A percentile compares a stretch with the other conserved stretches of the same genome.
phyloP scores from a whole-genome alignment of 2,329 filamentous ascomycete genomes.

The Colletotrichum magnum region DNA sequence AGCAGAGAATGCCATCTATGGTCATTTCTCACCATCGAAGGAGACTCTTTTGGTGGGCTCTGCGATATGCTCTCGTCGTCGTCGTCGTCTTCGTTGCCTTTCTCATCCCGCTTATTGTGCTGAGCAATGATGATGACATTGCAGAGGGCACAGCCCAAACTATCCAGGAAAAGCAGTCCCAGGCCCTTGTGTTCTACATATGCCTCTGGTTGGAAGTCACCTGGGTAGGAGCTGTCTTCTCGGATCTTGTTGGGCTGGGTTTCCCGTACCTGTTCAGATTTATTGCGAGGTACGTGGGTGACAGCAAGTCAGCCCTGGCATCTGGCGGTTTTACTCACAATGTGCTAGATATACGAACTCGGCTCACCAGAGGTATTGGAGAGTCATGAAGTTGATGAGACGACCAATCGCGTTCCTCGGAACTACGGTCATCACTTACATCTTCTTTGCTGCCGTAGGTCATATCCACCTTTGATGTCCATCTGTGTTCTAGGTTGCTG shows the following conservation, averaged over 20 bases:
- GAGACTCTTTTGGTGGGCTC: constrained; percentile 37
- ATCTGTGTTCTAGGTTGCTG: neutral
- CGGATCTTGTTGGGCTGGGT: constrained; percentile 40
- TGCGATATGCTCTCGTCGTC: constrained; percentile 42
- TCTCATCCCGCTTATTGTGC: constrained; percentile 42
- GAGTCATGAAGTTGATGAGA: constrained; percentile 44
- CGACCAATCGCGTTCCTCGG: constrained; percentile 44
- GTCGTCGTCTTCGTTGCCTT: constrained; percentile 40
- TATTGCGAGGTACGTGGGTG: constrained; percentile 42
- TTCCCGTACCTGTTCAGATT: constrained; percentile 47
- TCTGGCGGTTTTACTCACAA: neutral
- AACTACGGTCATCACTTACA: constrained; percentile 34
- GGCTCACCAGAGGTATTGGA: constrained; percentile 48
- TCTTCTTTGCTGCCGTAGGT: constrained; percentile 41
- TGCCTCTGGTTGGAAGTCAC: constrained; percentile 43
- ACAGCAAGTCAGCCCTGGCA: neutral
- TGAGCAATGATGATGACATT: constrained; percentile 39
- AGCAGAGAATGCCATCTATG: neutral
- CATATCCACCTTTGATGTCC: too few relatives aligned
- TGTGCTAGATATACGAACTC: constrained; percentile 47
- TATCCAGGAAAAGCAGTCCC: constrained; percentile 35
- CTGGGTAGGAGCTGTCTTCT: constrained; percentile 43
- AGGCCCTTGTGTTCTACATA: constrained; percentile 44
- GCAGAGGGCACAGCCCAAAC: constrained; percentile 19
- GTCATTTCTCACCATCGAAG: constrained; percentile 7